Evolutionary conservation across 2,329 filamentous ascomycete species (phyloP).

Genomic region (Penicillium sp.): DNA sequence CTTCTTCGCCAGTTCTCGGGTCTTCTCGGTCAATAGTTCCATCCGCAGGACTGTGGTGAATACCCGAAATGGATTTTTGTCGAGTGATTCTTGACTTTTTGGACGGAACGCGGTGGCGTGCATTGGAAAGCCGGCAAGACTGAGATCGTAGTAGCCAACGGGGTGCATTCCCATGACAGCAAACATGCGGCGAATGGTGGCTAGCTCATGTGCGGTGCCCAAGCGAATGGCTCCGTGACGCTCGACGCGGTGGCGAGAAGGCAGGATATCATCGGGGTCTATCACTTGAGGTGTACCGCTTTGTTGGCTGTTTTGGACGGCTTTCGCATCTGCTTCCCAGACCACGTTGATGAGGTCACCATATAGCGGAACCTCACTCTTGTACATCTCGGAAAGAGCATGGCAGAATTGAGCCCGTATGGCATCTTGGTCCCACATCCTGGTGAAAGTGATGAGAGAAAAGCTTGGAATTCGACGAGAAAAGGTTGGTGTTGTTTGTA

Average conservation of each 20-base stretch:
- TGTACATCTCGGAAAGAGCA: conserved; percentile 40
- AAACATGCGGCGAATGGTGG: conserved; percentile 49
- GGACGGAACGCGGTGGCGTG: conserved; percentile 57
- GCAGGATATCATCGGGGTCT: conserved; percentile 27
- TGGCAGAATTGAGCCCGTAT: conserved; percentile 34
- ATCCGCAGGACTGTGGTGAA: conserved; percentile 47
- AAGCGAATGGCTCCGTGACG: conserved; percentile 55
- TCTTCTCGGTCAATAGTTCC: conserved; percentile 42
- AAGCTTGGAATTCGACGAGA: neutral
- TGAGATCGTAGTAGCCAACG: conserved; percentile 57
- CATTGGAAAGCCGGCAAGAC: conserved; percentile 51
- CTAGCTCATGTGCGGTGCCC: conserved; percentile 49
- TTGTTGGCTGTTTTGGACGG: conserved; percentile 16
- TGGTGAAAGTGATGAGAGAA: conserved; percentile 1
- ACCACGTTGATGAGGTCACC: conserved; percentile 36
- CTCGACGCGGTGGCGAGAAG: conserved; percentile 34
- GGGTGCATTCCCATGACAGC: conserved; percentile 51
- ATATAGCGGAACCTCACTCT: conserved; percentile 36
- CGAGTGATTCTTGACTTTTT: conserved; percentile 33
- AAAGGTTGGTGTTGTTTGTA: no score
- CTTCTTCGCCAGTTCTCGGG: conserved; percentile 34
- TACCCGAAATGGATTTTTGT: conserved; percentile 49
- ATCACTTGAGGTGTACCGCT: neutral
- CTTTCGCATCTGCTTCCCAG: conserved; percentile 27
- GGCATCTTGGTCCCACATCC: conserved; percentile 24